A percentile compares a stretch with the other conserved stretches of the same genome.
These are phyloP conservation scores for Alternaria brassicicola DNA, from an alignment of 2,329 filamentous ascomycete genomes.

Conservation along the genomic window DNA sequence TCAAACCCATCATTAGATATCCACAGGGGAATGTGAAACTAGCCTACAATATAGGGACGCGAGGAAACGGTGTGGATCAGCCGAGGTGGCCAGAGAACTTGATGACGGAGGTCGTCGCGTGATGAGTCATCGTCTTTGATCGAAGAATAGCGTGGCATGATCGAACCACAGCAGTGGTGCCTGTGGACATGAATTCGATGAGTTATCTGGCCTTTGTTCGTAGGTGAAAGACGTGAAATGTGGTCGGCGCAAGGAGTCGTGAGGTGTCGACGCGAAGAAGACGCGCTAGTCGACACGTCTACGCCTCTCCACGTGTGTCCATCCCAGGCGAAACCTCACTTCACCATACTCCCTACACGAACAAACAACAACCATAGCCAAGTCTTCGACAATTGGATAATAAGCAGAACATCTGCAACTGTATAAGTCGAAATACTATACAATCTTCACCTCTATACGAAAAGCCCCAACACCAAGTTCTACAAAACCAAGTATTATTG, in stretches of 20 bases:
- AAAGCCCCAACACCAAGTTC: background rate
- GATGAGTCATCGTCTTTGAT: background rate
- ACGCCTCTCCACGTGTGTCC: background rate
- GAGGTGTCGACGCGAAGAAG: background rate
- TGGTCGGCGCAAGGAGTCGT: background rate
- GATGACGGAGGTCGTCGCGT: conserved; percentile 47
- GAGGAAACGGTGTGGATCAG: conserved; percentile 58
- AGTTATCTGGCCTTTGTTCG: background rate
- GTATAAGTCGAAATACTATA: background rate
- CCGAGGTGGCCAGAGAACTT: conserved; percentile 57
- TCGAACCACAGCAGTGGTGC: background rate
- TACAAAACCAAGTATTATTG: background rate
- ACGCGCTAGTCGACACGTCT: background rate
- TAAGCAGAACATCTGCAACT: no score
- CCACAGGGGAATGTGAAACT: conserved; percentile 40
- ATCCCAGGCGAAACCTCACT: background rate
- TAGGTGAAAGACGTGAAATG: no score
- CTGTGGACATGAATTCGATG: background rate
- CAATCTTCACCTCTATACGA: background rate
- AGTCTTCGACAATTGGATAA: background rate
- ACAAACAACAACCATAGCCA: background rate
- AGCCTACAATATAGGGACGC: conserved; percentile 57
- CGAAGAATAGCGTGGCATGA: background rate
- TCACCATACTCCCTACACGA: background rate
- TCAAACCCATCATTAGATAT: conserved; percentile 55